Base-by-base conservation (phyloP, 1,139 yeast species). In the Yamadazyma diospyri region DNA sequence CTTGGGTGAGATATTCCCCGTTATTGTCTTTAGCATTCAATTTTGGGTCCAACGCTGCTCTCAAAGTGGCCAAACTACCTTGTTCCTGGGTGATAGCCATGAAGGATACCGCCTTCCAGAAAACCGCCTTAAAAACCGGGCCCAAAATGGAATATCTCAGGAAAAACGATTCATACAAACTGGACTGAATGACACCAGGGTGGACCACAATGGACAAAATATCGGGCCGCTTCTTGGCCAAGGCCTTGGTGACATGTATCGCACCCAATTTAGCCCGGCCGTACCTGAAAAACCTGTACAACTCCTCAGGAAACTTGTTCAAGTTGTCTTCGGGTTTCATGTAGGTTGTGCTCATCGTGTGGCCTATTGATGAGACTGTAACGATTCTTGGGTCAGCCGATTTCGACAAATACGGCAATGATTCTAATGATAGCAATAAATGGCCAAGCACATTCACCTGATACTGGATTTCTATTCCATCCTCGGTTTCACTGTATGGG, bases 181-280 rank as follows among this genome's bases (percentile, higher is more conserved):
- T 59, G 3, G 72, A 64, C n/a, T 53, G 57, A 32, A 66, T 55
- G 11, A 67, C 41, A 1, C 73, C 73, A 0, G 72, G 72, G 34
- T 67, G 73, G 3, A 64, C 57, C 0, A 69, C 43, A 11, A 59
- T 37, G n/a, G 55, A 48, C 24, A 64, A 48, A 16, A 66, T 59
- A 4, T 59, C 47, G 1, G 70, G 69, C 35, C 59, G 43, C 23
- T 50, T 43, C 22, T 45, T 36, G 3, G 61, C 61, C 21, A 63
- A 47, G 27, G 50, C 43, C 33, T 50, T 53, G 28, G 56, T 46
- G 31, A 57, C 47, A 33, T 63, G 69, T 29, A 67, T 62, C 10
- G 43, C 49, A 1, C 61, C 62, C 14, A 55, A 33, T 42, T 67
- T 67, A 22, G 70, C 58, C 14, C 48, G 43, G 3, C 63, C 66